Evolutionary conservation across 2,329 filamentous ascomycete species (phyloP).

Genomic region (Fulvia fulva): DNA sequence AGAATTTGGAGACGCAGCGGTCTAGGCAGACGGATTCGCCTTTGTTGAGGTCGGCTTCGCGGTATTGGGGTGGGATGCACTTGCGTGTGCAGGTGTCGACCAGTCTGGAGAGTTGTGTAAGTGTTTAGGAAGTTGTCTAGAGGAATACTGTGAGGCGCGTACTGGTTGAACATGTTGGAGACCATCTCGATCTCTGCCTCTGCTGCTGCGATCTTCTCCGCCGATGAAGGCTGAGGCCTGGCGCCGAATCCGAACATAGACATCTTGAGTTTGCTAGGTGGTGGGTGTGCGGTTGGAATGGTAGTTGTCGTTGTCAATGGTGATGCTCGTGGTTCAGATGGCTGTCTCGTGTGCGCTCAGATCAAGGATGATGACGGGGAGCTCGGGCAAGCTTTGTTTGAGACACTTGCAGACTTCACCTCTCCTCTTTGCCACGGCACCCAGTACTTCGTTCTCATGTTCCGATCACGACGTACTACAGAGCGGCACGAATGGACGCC

Average conservation of each 20-base stretch:
- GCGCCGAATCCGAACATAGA: slow-evolving; percentile 67
- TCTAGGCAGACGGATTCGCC: slow-evolving; percentile 98
- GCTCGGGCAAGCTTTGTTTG: slow-evolving; percentile 5
- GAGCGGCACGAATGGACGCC: not conserved
- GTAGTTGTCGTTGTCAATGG: not conserved
- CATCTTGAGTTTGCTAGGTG: slow-evolving; percentile 44
- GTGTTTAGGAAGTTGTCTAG: slow-evolving; percentile 3
- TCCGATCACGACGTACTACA: not conserved
- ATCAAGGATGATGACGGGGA: not conserved
- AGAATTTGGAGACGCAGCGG: slow-evolving; percentile 96
- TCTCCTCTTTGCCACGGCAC: not conserved
- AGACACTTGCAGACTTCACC: not conserved
- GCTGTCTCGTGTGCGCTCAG: not conserved
- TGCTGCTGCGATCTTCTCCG: slow-evolving; percentile 94
- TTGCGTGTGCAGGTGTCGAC: slow-evolving; percentile 88
- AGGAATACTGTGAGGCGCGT: slow-evolving; percentile 28
- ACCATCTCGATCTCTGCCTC: slow-evolving; percentile 98
- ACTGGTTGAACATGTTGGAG: slow-evolving; percentile 98
- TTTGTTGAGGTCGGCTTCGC: slow-evolving; percentile 96
- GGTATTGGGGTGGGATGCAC: slow-evolving; percentile 88
- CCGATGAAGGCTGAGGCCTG: slow-evolving; percentile 81
- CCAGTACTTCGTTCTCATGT: not conserved
- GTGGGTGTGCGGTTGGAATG: not conserved
- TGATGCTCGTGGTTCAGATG: not conserved
- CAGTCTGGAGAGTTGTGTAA: slow-evolving; percentile 42